Percentiles rank a stretch among this genome's conserved stretches.
Conservation (phyloP, 2,329 filamentous ascomycete species). For the Claviceps spartinae region DNA sequence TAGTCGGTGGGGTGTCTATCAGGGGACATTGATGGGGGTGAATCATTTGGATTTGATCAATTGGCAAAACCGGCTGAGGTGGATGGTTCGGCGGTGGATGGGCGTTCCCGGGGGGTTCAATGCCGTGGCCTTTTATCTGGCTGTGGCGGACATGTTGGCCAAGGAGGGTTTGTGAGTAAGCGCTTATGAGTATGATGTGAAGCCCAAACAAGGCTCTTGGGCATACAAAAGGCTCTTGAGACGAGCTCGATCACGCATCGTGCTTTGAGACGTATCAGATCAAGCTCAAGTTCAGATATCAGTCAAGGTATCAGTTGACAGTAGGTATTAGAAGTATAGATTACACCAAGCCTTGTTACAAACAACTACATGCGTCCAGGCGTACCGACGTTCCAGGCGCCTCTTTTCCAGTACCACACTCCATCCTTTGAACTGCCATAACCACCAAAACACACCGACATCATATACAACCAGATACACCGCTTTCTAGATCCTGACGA, state of each 20-base stretch:
- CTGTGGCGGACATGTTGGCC: constrained; percentile 56
- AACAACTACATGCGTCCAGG: constrained; percentile 3
- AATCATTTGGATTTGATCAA: constrained; percentile 55
- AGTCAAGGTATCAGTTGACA: constrained; percentile 10
- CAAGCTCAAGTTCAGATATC: background rate
- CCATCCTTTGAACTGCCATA: too few species aligned
- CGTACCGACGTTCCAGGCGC: too few species aligned
- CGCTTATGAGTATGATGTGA: background rate
- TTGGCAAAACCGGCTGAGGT: constrained; percentile 49
- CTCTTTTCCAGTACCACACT: too few species aligned
- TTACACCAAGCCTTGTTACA: constrained; percentile 11
- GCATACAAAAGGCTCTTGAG: too few species aligned
- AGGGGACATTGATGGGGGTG: constrained; percentile 47
- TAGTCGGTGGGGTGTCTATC: constrained; percentile 48
- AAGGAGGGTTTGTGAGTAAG: constrained; percentile 39
- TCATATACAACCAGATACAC: background rate
- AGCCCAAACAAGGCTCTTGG: background rate
- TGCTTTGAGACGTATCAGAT: too few species aligned
- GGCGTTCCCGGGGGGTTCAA: constrained; percentile 48
- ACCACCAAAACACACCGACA: too few species aligned
- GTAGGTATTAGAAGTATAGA: constrained; percentile 12
- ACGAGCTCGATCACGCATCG: too few species aligned
- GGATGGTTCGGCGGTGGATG: constrained; percentile 37
- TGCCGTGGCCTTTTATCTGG: constrained; percentile 53
- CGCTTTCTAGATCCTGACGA: background rate